Evolutionary conservation across 2,329 filamentous ascomycete genomes (phyloP), one percentile per base, ranked within the genome.

Genomic region (Cladosporium sp.): DNA sequence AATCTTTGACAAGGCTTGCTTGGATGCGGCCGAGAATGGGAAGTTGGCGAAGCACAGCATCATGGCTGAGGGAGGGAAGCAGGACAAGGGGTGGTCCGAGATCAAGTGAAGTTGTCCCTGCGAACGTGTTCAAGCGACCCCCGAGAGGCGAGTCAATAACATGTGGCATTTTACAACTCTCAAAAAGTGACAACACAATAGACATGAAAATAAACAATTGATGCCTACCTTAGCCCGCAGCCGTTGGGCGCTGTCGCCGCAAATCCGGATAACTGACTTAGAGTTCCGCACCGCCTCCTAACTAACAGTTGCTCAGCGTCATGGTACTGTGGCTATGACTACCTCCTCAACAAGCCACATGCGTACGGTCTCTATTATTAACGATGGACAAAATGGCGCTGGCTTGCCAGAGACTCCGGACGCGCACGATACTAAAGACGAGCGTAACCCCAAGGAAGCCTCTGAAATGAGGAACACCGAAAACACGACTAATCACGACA

Each of bases 1-100:
- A 34, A 78, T 87, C 30, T 87, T 88, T 70, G 76, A 80, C 14
- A 74, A 79, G 59, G 85, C 84, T 5, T 61, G 65, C 28, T 54
- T 65, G 47, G 41, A 54, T 15, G 64, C 64, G 47, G 64, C 32
- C 44, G 55, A 41, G n/a, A 51, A 59, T 14, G 63, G 44, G 2
- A 65, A 54, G 24, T 26, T n/a, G 41, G 41, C 6, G 7, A 51
- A 38, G 36, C 57, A 59, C 51, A 66, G 49, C 4, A 41, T 61
- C 2, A 62, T 58, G 51, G 65, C 30, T 14, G 58, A 59, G 21
- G 65, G 58, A 38, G 65, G 59, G 14, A 57, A 21, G 21, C 26
- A 57, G 30, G 51, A 59, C 6, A 66, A 66, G 36, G 65, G 65
- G 5, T 66, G 65, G 65, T 66, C 65, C 7, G 59, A 62, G 58